Evolutionary conservation across 805 yeast genomes (phyloP).

Genomic region (Starmerella stigmatis): DNA sequence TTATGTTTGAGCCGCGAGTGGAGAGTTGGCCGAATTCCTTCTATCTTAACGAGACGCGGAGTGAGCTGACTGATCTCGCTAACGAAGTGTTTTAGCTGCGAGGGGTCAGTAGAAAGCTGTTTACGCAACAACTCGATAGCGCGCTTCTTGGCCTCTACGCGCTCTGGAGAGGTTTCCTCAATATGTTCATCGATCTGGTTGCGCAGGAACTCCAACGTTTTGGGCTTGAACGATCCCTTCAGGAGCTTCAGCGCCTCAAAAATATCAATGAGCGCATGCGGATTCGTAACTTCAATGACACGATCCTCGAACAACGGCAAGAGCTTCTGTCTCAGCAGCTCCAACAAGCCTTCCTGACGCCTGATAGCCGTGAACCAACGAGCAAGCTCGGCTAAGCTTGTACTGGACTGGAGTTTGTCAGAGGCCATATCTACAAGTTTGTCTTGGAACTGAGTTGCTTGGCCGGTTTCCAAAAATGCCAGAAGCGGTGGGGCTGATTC

Average conservation of each 20-base stretch:
- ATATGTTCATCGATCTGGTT: neutral
- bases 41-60: conserved; percentile 21
- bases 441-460: conserved; percentile 49
- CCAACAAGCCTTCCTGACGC: conserved; percentile 34
- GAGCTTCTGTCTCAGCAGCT: conserved; percentile 24
- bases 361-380: conserved; percentile 14
- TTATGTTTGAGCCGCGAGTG: conserved; percentile 10
- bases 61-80: conserved; percentile 4
- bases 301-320: conserved; percentile 12
- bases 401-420: conserved; percentile 31
- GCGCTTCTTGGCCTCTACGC: neutral
- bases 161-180: neutral
- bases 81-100: neutral
- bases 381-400: conserved; percentile 12
- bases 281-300: conserved; percentile 6
- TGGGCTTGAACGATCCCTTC: conserved; percentile 5
- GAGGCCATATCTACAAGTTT: conserved; percentile 52
- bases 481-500: conserved; percentile 59
- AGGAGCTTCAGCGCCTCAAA: conserved; percentile 13
- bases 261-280: conserved; percentile 12
- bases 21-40: conserved; percentile 23
- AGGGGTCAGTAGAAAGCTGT: conserved; percentile 6
- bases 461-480: conserved; percentile 64
- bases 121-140: conserved; percentile 12
- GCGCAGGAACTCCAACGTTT: conserved; percentile 3